A percentile compares a stretch with the other conserved stretches of the same genome.
These are phyloP conservation scores for Trichoderma sp. DNA, from an alignment of 2,329 filamentous ascomycete genomes.

Conservation along the genomic window DNA sequence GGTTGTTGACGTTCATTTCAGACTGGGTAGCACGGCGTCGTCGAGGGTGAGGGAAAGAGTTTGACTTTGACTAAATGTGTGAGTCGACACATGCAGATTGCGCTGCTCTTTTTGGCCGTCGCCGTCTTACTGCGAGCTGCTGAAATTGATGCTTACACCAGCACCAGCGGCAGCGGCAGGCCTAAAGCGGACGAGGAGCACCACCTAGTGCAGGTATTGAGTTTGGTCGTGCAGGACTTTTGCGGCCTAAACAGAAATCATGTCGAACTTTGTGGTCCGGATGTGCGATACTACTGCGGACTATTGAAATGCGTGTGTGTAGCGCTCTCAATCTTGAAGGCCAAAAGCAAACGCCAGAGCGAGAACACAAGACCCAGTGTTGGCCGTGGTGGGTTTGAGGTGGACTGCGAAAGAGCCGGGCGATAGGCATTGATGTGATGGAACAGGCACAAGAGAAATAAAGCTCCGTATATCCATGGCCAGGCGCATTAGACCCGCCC, in stretches of 20 bases:
- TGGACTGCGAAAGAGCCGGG: not conserved
- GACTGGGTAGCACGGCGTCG: not conserved
- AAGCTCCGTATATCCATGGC: slow-evolving; percentile 6
- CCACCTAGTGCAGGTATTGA: not conserved
- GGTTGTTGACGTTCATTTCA: not conserved
- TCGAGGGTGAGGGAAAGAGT: not conserved
- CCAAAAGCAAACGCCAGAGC: not conserved
- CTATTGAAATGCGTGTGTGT: not conserved
- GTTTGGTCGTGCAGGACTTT: not conserved
- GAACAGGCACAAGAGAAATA: not conserved
- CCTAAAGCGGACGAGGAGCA: slow-evolving; percentile 2
- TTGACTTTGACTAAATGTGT: not conserved
- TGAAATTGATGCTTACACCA: slow-evolving; percentile 9
- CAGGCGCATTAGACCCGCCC: slow-evolving; percentile 19
- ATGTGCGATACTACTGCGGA: not conserved
- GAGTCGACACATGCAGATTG: not conserved
- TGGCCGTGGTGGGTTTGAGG: slow-evolving; percentile 19
- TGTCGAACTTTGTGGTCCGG: not conserved
- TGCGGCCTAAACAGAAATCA: not conserved
- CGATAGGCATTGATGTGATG: slow-evolving; percentile 10
- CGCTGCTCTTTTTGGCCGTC: not conserved
- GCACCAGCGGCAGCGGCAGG: slow-evolving; percentile 6
- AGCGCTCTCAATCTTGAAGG: not conserved
- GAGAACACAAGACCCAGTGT: not conserved
- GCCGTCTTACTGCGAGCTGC: slow-evolving; percentile 9